A percentile compares a stretch with the other conserved stretches of the same genome.
Conservation (phyloP, 2,329 filamentous ascomycete species). For the Escovopsis sp. region DNA sequence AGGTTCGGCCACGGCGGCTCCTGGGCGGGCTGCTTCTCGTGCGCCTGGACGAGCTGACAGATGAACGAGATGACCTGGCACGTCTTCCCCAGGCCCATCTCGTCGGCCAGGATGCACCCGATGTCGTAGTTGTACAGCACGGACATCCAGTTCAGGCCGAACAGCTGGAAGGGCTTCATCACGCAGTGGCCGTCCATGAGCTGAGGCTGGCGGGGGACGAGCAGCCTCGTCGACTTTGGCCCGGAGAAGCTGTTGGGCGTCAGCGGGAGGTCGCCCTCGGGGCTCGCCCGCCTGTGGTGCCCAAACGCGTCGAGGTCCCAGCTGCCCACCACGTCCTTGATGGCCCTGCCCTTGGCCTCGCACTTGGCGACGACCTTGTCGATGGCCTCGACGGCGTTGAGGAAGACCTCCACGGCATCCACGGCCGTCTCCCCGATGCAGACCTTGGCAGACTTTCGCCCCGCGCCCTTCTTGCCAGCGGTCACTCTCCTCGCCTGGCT, state of each 20-base stretch:
- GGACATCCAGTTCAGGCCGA: slow-evolving; percentile 88
- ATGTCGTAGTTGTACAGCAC: slow-evolving; percentile 66
- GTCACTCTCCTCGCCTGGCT: slow-evolving; percentile 52
- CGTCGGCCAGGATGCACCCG: slow-evolving; percentile 86
- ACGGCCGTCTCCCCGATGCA: slow-evolving; percentile 39
- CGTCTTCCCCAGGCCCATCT: slow-evolving; percentile 95
- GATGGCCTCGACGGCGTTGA: slow-evolving; percentile 66
- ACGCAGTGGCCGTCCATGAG: slow-evolving; percentile 62
- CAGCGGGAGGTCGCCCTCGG: slow-evolving; percentile 23
- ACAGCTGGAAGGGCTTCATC: slow-evolving; percentile 88
- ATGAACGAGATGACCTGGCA: slow-evolving; percentile 92
- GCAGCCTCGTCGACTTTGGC: slow-evolving; percentile 24
- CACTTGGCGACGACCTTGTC: slow-evolving; percentile 69
- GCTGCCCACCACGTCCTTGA: slow-evolving; percentile 29
- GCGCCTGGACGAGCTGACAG: slow-evolving; percentile 62
- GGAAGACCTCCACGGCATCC: slow-evolving; percentile 50
- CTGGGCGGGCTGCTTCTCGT: slow-evolving; percentile 16
- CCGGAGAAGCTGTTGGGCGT: slow-evolving; percentile 26
- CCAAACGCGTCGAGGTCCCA: slow-evolving; percentile 38
- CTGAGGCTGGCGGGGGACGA: slow-evolving; percentile 49
- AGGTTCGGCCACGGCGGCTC: slow-evolving; percentile 53
- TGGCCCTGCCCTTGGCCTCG: slow-evolving; percentile 50
- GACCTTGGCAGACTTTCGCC: slow-evolving; percentile 30
- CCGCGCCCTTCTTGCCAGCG: slow-evolving; percentile 30
- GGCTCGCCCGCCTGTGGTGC: slow-evolving; percentile 19